Evolutionary conservation across 768 basidiomycete genomes (phyloP), one percentile per base, ranked within the genome.

Genomic region (Suillus plorans): DNA sequence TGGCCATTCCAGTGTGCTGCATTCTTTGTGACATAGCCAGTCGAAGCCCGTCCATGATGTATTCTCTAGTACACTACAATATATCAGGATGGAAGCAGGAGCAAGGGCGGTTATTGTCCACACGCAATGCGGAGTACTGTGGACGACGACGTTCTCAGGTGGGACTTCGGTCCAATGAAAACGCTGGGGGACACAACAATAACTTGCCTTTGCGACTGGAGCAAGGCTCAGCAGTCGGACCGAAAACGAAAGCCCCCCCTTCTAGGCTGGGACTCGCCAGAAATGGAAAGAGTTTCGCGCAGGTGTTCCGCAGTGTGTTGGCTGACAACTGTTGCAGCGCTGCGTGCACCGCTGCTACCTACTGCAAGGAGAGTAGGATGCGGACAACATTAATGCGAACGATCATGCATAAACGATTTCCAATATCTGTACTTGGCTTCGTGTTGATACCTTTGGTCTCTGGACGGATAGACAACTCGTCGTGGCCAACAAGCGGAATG

Each of bases 401-500:
- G 18, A n/a, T 20, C 41, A 59, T 59, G 58, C 41, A 28, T 20
- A 18, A 25, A 31, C 39, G 25, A 25, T 18, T 12, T 25, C 39
- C 25, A 28, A 7, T 60, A 36, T 63, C 22, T 10, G 28, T 63
- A 5, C 61, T 63, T 16, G 28, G 14, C 8, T 12, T 60, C 10
- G 22, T 37, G 39, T 42, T 63, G 31, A 10, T 63, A 3, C 60
- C 62, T 61, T 42, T 41, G 28, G 62, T 63, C 16, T 63, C 31
- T 16, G 62, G 37, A 22, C 62, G 62, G 41, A 42, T 42, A 63
- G 37, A 42, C 41, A 63, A 63, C 28, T 63, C 62, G 37, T 61
- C 62, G 42, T 63, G 62, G 62, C 41, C 41, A 34, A 20, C 36
- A 41, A 18, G 34, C 22, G 73, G 68, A 18, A 42, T 68, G 67